These are phyloP conservation scores for Coelastrella sp. DNA, from an alignment of 139 green algal species.

Conservation along the genomic window DNA sequence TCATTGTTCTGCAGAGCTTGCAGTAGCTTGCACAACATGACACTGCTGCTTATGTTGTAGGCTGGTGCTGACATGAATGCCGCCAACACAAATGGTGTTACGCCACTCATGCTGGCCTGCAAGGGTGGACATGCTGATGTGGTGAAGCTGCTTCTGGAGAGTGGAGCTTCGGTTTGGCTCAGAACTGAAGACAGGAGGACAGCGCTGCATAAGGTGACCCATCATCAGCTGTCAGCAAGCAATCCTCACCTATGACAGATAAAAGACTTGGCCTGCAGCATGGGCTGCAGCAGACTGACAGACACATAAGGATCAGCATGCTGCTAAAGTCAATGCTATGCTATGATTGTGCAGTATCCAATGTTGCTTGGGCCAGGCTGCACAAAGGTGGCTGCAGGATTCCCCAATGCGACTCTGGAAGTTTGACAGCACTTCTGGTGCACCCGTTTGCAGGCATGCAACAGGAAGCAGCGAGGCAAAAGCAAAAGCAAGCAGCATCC, in stretches of 20 bases:
- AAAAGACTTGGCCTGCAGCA: too few species aligned
- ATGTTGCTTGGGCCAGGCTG: too few species aligned
- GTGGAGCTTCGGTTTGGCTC: slow-evolving; percentile 4
- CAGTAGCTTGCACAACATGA: neutral
- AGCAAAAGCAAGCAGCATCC: slow-evolving; percentile 19
- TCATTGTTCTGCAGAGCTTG: too few species aligned
- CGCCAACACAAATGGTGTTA: neutral
- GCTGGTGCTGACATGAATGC: slow-evolving; percentile 18
- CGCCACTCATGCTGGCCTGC: slow-evolving; percentile 4
- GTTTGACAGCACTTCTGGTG: too few species aligned
- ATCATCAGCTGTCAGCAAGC: too few species aligned
- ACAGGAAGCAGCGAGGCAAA: neutral
- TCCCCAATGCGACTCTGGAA: too few species aligned
- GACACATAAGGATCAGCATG: too few species aligned
- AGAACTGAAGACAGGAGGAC: neutral
- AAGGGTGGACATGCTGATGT: slow-evolving; percentile 6
- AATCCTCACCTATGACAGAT: too few species aligned
- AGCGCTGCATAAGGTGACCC: slow-evolving; percentile 7
- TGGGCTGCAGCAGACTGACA: too few species aligned
- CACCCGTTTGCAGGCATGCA: slow-evolving; percentile 6
- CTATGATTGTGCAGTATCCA: too few species aligned
- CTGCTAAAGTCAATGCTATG: too few species aligned
- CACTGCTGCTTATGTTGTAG: neutral
- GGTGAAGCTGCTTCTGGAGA: slow-evolving; percentile 28
- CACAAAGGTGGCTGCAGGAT: too few species aligned